Base-by-base conservation (phyloP, 805 yeast genomes). In the Candida sonorensis region DNA sequence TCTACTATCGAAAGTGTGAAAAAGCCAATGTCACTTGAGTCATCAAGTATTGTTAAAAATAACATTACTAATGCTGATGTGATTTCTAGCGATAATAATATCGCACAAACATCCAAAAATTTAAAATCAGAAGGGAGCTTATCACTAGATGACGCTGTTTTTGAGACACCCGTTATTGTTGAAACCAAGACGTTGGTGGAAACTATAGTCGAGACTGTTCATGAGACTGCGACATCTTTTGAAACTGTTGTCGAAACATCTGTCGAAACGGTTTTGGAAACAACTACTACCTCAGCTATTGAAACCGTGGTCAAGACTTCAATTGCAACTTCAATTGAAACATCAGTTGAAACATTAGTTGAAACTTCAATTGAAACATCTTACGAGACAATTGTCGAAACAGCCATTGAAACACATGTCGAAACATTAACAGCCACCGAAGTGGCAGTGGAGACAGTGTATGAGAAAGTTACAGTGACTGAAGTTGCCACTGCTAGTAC, bases 371-470 rank as follows among this genome's bases (percentile, higher is more conserved):
- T 32, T 12, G 26, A 21, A 18, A 37, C 42, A 10, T 18, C 29
- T 19, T n/a, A n/a, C n/a, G n/a, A n/a, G n/a, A 29, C 30, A 11
- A 31, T 20, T 10, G 16, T 30, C 8, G 34, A 36, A 26, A 34
- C 38, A 12, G 34, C 26, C 10, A 19, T 37, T 23, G 34, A 23
- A 7, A 42, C 43, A 4, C 22, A 30, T 20, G 14, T 27, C n/a
- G 34, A 33, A 12, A 28, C 30, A 17, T 26, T 25, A 10, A 33
- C 29, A 18, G 25, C 39, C 4, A 35, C 34, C 15, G 35, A 35
- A 21, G n/a, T n/a, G n/a, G n/a, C 27, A 14, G 16, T 13, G 8
- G 23, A 23, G 16, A 23, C 25, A 6, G 35, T 38, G 5, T 22
- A 30, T 19, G 30, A 36, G 21, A 20, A 30, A 3, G 32, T 40